Evolutionary conservation across 768 basidiomycete species (phyloP), one percentile per base, ranked within the genome.

Genomic region (Sporobolomyces roseus): DNA sequence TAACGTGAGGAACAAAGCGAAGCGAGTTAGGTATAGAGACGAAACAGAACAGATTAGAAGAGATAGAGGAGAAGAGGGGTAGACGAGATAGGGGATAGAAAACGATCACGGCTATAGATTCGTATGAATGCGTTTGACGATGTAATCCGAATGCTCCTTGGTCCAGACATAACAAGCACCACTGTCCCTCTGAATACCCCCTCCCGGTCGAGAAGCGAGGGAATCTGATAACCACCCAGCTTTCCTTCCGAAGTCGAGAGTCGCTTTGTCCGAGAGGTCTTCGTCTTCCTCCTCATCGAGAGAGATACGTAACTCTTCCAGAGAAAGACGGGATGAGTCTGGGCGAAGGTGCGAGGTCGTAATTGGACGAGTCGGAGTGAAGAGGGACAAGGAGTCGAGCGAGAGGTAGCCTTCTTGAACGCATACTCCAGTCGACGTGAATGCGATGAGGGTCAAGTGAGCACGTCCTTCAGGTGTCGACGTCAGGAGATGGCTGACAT

Each of bases 391-490:
- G n/a, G n/a, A 41, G 25, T 41, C 17, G 25, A 41, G 58, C 1
- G 59, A 41, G 33, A 61, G 10, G 27, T 36, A 38, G 7, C 63
- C 63, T 29, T 70, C 63, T n/a, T 65, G 58, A 1, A 70, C 36
- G 38, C 35, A 21, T 19, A 70, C 16, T 3, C 68, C 68, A 8
- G 63, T 65, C 3, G 19, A 6, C 0, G 52, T 65, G 58, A 61
- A 70, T 2, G 58, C 68, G 6, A 41, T n/a, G 8, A 70, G 53
- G 2, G 48, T 38, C 29, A 70, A 45, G 35, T 65, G 52, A 2
- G 62, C 14, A 9, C 17, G 9, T 41, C 38, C 38, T 17, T 41
- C 38, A 30, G 32, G 25, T n/a, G 14, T 29, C 53, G 8, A 14
- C 13, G 19, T 21, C 16, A 35, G 2, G 30, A 38, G 21, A 35